phyloP scores from a whole-genome alignment of 495 filamentous ascomycete species.

The Aspergillus sclerotiicarbonarius region DNA sequence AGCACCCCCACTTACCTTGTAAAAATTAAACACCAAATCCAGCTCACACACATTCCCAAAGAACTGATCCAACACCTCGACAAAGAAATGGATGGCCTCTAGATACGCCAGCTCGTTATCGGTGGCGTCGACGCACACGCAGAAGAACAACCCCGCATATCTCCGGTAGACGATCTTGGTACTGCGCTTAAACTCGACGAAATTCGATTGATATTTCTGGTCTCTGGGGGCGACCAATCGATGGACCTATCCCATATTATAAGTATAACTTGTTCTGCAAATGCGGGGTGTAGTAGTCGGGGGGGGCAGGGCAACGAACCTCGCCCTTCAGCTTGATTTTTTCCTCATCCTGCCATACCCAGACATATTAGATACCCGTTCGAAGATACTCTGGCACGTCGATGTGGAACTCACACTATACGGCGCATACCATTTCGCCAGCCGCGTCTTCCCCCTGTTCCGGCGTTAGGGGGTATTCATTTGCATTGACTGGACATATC shows the following conservation, averaged over 20 bases:
- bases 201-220: conserved; percentile 99
- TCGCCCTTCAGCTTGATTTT: conserved; percentile 96
- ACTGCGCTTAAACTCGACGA: conserved; percentile 82
- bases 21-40: conserved; percentile 98
- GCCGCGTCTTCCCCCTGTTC: conserved; percentile 89
- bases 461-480: conserved; percentile 9
- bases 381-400: neutral
- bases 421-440: conserved; percentile 98
- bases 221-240: conserved; percentile 95
- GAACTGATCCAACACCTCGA: conserved; percentile 96
- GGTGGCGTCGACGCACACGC: conserved; percentile 97
- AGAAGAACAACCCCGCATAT: conserved; percentile 97
- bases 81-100: conserved; percentile 98
- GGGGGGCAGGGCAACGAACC: conserved; percentile 33
- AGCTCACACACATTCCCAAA: conserved; percentile 99
- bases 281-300: neutral
- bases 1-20: conserved; percentile 57
- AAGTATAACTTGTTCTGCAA: neutral
- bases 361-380: neutral
- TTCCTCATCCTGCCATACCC: conserved; percentile 68
- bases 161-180: conserved; percentile 94
- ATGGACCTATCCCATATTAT: conserved; percentile 64
- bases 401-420: conserved; percentile 64
- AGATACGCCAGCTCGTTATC: conserved; percentile 98
- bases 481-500: neutral